Evolutionary conservation across 192 early-diverging fungal species (phyloP).

Genomic region (Linnemannia elongata): DNA sequence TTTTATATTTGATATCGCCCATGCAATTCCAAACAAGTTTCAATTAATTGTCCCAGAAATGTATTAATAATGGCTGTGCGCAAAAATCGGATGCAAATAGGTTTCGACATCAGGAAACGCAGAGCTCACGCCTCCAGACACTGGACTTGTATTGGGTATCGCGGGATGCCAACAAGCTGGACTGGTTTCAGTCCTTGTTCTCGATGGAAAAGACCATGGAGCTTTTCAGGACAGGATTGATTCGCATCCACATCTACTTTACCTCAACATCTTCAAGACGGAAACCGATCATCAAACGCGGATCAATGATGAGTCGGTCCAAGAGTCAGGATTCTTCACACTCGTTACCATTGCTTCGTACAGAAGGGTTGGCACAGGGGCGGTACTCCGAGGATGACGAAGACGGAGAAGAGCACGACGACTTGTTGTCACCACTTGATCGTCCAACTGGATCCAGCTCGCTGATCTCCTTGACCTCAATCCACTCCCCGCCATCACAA

Average conservation of each 20-base stretch:
- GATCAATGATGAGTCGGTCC: slow-evolving; percentile 2
- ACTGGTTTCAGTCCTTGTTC: slow-evolving; percentile 50
- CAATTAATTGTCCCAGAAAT: neutral
- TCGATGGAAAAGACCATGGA: slow-evolving; percentile 54
- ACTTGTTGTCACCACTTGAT: slow-evolving; percentile 37
- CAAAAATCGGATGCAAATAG: slow-evolving; percentile 14
- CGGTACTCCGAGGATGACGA: slow-evolving; percentile 49
- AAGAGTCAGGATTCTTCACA: neutral
- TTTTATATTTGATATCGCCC: neutral
- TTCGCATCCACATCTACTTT: slow-evolving; percentile 55
- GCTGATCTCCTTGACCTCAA: slow-evolving; percentile 60
- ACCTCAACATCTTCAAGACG: slow-evolving; percentile 17
- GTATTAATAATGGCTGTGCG: neutral
- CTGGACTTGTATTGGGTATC: slow-evolving; percentile 54
- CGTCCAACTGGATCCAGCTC: slow-evolving; percentile 70
- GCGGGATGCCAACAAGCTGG: slow-evolving; percentile 50
- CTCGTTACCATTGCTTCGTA: neutral
- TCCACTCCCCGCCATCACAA: slow-evolving; percentile 64
- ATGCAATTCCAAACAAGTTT: neutral
- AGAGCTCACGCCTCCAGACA: slow-evolving; percentile 45
- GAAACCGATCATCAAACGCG: neutral
- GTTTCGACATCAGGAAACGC: slow-evolving; percentile 58
- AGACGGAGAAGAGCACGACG: slow-evolving; percentile 30
- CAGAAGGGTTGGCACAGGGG: neutral
- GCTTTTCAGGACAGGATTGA: slow-evolving; percentile 51